A percentile compares a stretch with the other conserved stretches of the same genome.
These are phyloP conservation scores for Cystobasidiaceae sp. DNA, from an alignment of 1,284 basidiomycete species.

Conservation along the genomic window DNA sequence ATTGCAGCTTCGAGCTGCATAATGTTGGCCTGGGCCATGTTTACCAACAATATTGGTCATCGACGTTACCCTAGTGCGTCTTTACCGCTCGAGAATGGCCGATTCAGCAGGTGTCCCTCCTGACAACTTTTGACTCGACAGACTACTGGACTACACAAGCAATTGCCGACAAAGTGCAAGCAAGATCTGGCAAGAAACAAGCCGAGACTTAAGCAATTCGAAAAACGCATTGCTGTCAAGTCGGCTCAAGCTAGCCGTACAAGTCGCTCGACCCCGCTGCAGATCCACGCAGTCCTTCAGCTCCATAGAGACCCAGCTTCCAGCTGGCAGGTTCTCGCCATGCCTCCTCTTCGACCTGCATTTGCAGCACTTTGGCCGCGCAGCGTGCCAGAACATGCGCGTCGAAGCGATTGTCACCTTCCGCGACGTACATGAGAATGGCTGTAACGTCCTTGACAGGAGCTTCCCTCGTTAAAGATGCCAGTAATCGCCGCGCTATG, in stretches of 20 bases:
- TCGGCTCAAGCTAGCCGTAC: conserved; percentile 1
- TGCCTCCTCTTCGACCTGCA: neutral
- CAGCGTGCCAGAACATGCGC: conserved; percentile 20
- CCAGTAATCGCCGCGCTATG: conserved; percentile 22
- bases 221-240: no score
- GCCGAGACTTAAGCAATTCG: neutral
- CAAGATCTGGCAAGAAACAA: neutral
- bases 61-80: conserved; percentile 34
- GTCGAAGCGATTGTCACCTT: conserved; percentile 29
- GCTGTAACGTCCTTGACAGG: neutral
- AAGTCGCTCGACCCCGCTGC: conserved; percentile 6
- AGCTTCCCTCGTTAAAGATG: neutral
- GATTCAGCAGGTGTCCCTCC: no score
- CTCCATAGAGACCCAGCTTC: conserved; percentile 25
- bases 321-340: conserved; percentile 28
- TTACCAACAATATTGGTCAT: conserved; percentile 41
- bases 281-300: neutral
- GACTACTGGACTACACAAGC: neutral
- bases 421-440: conserved; percentile 20
- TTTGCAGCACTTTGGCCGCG: conserved; percentile 1
- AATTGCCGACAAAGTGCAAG: neutral
- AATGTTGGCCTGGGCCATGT: conserved; percentile 42
- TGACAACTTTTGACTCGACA: no score
- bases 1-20: conserved; percentile 32
- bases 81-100: no score